Conservation (phyloP, 768 basidiomycete species). For the Coprinopsis marcescibilis region DNA sequence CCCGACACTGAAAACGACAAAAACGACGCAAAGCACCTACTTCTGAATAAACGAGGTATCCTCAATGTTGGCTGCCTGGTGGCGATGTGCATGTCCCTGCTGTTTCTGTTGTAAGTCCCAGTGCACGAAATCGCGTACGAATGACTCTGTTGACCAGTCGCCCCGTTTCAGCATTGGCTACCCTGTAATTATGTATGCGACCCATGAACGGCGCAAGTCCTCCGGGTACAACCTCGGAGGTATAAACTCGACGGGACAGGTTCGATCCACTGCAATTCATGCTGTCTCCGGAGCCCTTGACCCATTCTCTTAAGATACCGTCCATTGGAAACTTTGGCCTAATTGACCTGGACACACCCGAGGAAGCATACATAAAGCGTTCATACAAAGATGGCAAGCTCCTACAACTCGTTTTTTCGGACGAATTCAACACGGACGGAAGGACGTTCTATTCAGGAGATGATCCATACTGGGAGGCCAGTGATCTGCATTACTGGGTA, state of each 20-base stretch:
- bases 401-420: constrained; percentile 65
- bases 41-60: constrained; percentile 56
- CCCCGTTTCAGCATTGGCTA: constrained; percentile 37
- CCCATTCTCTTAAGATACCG: constrained; percentile 51
- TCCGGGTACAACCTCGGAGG: constrained; percentile 42
- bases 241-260: constrained; percentile 65
- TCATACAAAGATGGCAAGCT: constrained; percentile 54
- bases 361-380: constrained; percentile 44
- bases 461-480: constrained; percentile 84
- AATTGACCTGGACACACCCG: constrained; percentile 56
- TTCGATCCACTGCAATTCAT: constrained; percentile 10
- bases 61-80: constrained; percentile 68
- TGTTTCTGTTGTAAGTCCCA: constrained; percentile 54
- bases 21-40: constrained; percentile 30
- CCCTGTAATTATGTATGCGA: constrained; percentile 33
- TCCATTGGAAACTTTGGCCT: constrained; percentile 53
- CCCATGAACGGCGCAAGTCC: constrained; percentile 13
- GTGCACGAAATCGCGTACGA: not conserved
- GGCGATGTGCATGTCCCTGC: constrained; percentile 40
- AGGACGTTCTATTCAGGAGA: constrained; percentile 78
- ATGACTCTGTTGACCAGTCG: not conserved
- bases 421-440: constrained; percentile 76
- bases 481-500: constrained; percentile 75
- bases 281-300: too few species aligned
- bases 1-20: constrained; percentile 37